A percentile compares a stretch with the other conserved stretches of the same genome.
These are phyloP conservation scores for Trametes meyenii DNA, from an alignment of 768 basidiomycete genomes.

Conservation along the genomic window DNA sequence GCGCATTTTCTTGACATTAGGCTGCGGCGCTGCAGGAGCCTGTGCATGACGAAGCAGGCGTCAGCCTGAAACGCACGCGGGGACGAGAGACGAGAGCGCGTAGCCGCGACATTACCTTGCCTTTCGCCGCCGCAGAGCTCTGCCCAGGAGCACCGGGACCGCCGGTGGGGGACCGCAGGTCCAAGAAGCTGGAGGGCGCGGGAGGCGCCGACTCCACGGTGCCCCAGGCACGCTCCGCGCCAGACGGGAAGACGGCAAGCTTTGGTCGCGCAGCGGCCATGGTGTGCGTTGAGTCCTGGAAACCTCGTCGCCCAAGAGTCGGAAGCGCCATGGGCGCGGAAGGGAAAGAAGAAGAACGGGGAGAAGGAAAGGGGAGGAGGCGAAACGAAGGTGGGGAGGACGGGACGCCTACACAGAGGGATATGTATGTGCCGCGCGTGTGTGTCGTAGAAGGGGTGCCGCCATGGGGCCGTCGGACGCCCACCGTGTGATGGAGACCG, in stretches of 20 bases:
- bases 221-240: conserved; percentile 35
- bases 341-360: conserved; percentile 11
- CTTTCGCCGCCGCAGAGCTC: conserved; percentile 8
- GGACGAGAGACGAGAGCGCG: neutral
- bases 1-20: conserved; percentile 33
- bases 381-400: conserved; percentile 12
- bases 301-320: conserved; percentile 26
- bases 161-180: conserved; percentile 12
- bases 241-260: conserved; percentile 29
- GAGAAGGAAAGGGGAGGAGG: conserved; percentile 13
- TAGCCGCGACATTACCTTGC: conserved; percentile 13
- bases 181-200: conserved; percentile 17
- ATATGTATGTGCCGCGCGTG: conserved; percentile 16
- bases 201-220: conserved; percentile 27
- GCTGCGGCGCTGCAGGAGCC: conserved; percentile 23
- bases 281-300: conserved; percentile 29
- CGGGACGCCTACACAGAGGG: conserved; percentile 1
- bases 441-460: neutral
- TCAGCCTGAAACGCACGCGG: conserved; percentile 9
- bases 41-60: neutral
- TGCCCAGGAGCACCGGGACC: conserved; percentile 9
- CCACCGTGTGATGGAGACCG: conserved; percentile 17
- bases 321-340: conserved; percentile 28
- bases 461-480: conserved; percentile 21
- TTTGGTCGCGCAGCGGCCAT: conserved; percentile 37